Conservation (phyloP, 75 land plant genomes). For the Selaginella moellendorffii region DNA sequence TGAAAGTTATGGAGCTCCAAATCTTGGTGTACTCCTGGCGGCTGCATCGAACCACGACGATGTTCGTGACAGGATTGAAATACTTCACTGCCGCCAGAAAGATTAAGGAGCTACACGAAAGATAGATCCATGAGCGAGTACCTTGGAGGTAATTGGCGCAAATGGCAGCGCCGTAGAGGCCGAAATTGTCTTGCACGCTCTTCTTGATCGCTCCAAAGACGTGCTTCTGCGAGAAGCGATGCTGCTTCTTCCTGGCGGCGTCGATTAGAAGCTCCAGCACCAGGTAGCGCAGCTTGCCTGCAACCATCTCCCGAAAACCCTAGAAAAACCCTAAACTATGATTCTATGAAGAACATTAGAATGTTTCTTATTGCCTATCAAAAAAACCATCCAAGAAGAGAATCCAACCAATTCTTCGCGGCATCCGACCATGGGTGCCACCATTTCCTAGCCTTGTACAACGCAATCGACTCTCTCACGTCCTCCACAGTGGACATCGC, state of each 20-base stretch:
- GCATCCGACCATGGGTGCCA: too few relatives aligned
- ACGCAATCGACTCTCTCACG: background rate
- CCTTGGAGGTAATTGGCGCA: conserved; percentile 50
- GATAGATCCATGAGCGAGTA: conserved; percentile 3
- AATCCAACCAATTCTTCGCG: too few relatives aligned
- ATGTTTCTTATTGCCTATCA: too few relatives aligned
- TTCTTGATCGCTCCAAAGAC: conserved; percentile 48
- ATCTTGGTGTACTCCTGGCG: conserved; percentile 50
- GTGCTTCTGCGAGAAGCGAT: conserved; percentile 25
- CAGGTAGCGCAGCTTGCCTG: conserved; percentile 52
- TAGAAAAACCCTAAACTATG: background rate
- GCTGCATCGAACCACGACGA: conserved; percentile 53
- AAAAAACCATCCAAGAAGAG: too few relatives aligned
- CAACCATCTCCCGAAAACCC: conserved; percentile 35
- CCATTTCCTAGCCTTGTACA: background rate
- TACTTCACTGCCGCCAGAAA: conserved; percentile 47
- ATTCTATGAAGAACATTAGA: too few relatives aligned
- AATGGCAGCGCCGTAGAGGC: conserved; percentile 62
- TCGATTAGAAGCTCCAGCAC: conserved; percentile 52
- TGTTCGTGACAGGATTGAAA: conserved; percentile 56
- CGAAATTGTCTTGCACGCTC: conserved; percentile 60
- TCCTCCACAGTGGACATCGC: background rate
- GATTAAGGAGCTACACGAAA: background rate
- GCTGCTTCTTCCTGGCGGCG: conserved; percentile 18
- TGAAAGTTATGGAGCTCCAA: conserved; percentile 79